Base-by-base conservation (phyloP, 345 rosid genomes). In the Euphorbia peplus region DNA sequence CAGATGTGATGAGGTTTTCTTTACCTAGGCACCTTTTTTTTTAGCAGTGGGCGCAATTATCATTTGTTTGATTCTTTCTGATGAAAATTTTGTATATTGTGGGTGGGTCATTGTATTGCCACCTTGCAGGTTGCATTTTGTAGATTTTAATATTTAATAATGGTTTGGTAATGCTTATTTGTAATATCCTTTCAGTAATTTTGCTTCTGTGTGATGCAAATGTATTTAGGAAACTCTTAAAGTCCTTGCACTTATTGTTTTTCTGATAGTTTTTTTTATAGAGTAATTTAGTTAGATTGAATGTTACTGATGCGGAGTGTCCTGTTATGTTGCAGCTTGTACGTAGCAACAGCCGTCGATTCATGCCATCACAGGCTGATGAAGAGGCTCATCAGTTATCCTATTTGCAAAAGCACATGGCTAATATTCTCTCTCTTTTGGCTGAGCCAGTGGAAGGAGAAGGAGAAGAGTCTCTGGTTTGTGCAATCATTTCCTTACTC, bases 381-480 rank as follows among this genome's bases (percentile, higher is more conserved):
- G 99, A 95, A 78, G 99, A 92, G 86, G 92, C 91, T 78, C 99
- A 92, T 83, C 99, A 95, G 35, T 73, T 95, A 70, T 86, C 98
- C 66, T 95, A 95, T 81, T 86, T 95, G 35, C 97, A 92, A 78
- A 95, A 95, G 79, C 99, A 95, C 73, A 73, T 90, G 79, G 89
- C 83, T 66, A 95, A 90, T 82, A 89, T 95, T 64, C 76, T 95
- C 30, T 84, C 92, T 51, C 97, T 95, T 72, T 78, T 95, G 73
- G 89, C 93, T n/a, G 98, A 95, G 75, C 86, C 95, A 19, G 88
- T 80, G 46, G 99, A 86, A 73, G 99, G 91, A 46, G 93, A 88
- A 73, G 93, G 87, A 8, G 95, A 92, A 61, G 97, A 95, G 70
- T 84, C 97, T 25, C 82, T 87, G 93, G 99, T 95, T 76, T 73